Base-by-base conservation (phyloP, 2,329 filamentous ascomycete species). In the Zasmidium citrigriseum region DNA sequence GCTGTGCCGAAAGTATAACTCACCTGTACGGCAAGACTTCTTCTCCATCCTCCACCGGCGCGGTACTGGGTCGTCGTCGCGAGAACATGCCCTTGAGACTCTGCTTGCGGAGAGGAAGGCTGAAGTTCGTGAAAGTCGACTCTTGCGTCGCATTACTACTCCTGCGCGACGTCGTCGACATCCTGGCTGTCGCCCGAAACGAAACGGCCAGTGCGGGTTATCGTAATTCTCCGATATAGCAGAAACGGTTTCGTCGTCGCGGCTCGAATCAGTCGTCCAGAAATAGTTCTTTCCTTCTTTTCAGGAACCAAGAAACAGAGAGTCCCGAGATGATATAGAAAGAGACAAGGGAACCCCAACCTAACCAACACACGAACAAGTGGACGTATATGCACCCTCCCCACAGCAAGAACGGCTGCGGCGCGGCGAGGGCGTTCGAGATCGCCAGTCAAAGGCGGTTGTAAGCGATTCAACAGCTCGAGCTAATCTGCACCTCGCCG, bases 1-100 rank as follows among this genome's bases (percentile, higher is more conserved):
- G 34, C 14, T 11, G 7, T 16, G 5, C 34, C 34, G 14, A 16
- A 7, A 41, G 34, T 38, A 25, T 24, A 21, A 52, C 55, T 58
- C 51, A 66, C 64, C 64, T 61, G 58, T 61, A 62, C 3, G 63
- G 61, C 27, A 61, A 38, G n/a, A 62, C 44, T 38, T 67, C 63
- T 29, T 58, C 55, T 21, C 64, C 58, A 10, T 49, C 54, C 25
- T 57, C 29, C 34, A 41, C 34, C 5, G 34, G 34, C 34, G 34
- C 34, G 16, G 34, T 41, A 16, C 34, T 41, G 7, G 34, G 34
- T n/a, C 34, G 14, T n/a, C 34, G 7, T 4, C 34, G 7, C 34
- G 34, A 16, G 27, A 27, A 45, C 54, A 53, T 41, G 44, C 62
- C 60, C 23, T 53, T 58, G 34, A 62, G 18, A 22, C 57, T 64